Evolutionary conservation across 2,329 filamentous ascomycete species (phyloP).

Genomic region (Exophiala sideris): DNA sequence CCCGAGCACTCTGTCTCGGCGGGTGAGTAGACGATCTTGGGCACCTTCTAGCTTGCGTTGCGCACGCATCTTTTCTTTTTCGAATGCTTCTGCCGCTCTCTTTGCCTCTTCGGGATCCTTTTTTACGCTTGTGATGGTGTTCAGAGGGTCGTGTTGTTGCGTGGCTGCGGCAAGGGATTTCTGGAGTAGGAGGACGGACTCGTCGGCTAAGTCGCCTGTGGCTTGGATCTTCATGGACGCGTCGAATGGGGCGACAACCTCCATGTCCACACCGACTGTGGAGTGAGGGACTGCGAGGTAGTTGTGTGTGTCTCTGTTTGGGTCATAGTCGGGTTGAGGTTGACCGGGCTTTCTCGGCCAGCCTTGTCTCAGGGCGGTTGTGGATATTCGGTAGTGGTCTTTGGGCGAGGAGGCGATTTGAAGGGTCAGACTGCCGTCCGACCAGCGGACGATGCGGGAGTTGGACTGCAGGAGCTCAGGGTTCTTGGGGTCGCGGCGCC

Average conservation of each 20-base stretch:
- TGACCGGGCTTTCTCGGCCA: conserved; percentile 39
- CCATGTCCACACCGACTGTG: conserved; percentile 55
- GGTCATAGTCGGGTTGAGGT: conserved; percentile 44
- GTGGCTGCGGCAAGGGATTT: conserved; percentile 57
- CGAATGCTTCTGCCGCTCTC: conserved; percentile 57
- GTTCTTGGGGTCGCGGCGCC: conserved; percentile 62
- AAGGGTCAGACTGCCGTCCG: conserved; percentile 63
- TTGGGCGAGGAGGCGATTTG: conserved; percentile 61
- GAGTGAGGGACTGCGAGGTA: conserved; percentile 59
- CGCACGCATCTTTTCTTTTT: conserved; percentile 56
- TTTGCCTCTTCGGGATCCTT: conserved; percentile 63
- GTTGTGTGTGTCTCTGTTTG: conserved; percentile 59
- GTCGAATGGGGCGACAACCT: conserved; percentile 62
- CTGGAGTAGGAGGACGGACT: conserved; percentile 60
- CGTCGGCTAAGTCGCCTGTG: conserved; percentile 55
- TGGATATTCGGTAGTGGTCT: conserved; percentile 58
- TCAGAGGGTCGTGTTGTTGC: conserved; percentile 48
- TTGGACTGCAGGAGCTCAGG: conserved; percentile 60
- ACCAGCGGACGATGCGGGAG: conserved; percentile 64
- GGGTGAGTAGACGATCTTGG: conserved; percentile 53
- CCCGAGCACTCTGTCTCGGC: conserved; percentile 45
- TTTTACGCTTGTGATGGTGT: conserved; percentile 38
- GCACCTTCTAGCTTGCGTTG: conserved; percentile 55
- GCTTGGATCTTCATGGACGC: conserved; percentile 57
- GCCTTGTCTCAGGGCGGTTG: conserved; percentile 52